A percentile compares a stretch with the other conserved stretches of the same genome.
phyloP scores from a whole-genome alignment of 2,329 filamentous ascomycete species.

The Hypomyces rosellus region DNA sequence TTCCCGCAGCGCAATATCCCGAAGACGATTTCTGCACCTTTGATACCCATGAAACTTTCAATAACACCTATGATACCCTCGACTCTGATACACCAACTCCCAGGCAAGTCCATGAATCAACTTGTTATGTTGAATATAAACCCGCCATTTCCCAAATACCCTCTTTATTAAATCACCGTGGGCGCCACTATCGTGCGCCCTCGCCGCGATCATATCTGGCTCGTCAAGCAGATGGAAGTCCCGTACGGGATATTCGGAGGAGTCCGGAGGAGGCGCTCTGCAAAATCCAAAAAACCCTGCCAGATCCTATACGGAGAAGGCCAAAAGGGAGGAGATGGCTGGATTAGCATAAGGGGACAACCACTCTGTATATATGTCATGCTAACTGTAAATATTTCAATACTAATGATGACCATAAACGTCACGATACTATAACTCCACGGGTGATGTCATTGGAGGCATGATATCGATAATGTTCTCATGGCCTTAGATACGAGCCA shows the following conservation, averaged over 20 bases:
- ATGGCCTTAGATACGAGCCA: neutral
- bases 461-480: neutral
- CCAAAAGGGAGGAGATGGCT: slow-evolving; percentile 34
- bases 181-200: slow-evolving; percentile 21
- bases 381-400: slow-evolving; percentile 32
- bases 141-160: slow-evolving; percentile 26
- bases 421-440: neutral
- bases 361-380: slow-evolving; percentile 35
- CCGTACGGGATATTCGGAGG: slow-evolving; percentile 30
- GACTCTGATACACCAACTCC: slow-evolving; percentile 41
- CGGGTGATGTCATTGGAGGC: slow-evolving; percentile 10
- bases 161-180: slow-evolving; percentile 24
- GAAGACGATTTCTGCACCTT: slow-evolving; percentile 28
- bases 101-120: slow-evolving; percentile 24
- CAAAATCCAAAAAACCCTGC: slow-evolving; percentile 42
- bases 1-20: slow-evolving; percentile 33
- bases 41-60: slow-evolving; percentile 25
- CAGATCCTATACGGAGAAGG: slow-evolving; percentile 35
- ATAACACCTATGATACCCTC: slow-evolving; percentile 26
- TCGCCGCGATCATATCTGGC: slow-evolving; percentile 29
- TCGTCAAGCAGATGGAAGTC: slow-evolving; percentile 21
- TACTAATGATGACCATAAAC: slow-evolving; percentile 21
- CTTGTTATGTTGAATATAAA: slow-evolving; percentile 33
- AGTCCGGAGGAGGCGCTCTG: slow-evolving; percentile 41
- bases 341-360: slow-evolving; percentile 30